Evolutionary conservation across 2,329 filamentous ascomycete species (phyloP).

Genomic region (Penicillium sp.): DNA sequence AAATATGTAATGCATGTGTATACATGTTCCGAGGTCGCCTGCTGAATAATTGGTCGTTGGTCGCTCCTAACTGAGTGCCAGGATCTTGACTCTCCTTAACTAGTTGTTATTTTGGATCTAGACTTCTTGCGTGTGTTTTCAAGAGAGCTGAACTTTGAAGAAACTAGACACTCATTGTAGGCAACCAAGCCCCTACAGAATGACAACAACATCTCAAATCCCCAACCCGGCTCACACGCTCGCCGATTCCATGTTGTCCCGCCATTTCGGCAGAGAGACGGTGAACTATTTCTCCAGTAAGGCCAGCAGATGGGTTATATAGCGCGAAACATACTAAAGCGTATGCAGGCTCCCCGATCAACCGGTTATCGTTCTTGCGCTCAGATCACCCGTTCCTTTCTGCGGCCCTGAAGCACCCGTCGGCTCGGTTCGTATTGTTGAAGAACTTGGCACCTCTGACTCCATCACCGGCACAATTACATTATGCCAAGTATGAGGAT

Average conservation of each 20-base stretch:
- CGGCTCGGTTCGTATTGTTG: conserved; percentile 67
- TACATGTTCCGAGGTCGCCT: conserved; percentile 3
- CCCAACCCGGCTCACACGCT: conserved; percentile 57
- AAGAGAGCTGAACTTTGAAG: background rate
- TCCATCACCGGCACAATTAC: conserved; percentile 58
- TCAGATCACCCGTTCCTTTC: conserved; percentile 47
- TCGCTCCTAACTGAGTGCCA: too few relatives aligned
- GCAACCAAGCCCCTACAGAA: conserved; percentile 16
- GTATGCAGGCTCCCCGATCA: conserved; percentile 46
- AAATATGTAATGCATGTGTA: conserved; percentile 6
- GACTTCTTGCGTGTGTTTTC: background rate
- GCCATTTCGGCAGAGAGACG: conserved; percentile 50
- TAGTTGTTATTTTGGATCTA: background rate
- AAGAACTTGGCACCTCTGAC: conserved; percentile 73
- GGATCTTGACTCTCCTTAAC: background rate
- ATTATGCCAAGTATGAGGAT: conserved; percentile 65
- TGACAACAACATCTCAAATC: conserved; percentile 39
- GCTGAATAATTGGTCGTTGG: conserved; percentile 21
- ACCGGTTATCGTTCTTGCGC: conserved; percentile 50
- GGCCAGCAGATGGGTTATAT: conserved; percentile 2
- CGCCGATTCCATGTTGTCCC: conserved; percentile 54
- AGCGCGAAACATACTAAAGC: background rate
- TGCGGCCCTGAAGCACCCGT: conserved; percentile 47
- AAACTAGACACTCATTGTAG: background rate
- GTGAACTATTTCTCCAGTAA: conserved; percentile 52